Evolutionary conservation across 176 grass and related monocot genomes (phyloP).

Genomic region (Rhipidocladum racemiflorum): DNA sequence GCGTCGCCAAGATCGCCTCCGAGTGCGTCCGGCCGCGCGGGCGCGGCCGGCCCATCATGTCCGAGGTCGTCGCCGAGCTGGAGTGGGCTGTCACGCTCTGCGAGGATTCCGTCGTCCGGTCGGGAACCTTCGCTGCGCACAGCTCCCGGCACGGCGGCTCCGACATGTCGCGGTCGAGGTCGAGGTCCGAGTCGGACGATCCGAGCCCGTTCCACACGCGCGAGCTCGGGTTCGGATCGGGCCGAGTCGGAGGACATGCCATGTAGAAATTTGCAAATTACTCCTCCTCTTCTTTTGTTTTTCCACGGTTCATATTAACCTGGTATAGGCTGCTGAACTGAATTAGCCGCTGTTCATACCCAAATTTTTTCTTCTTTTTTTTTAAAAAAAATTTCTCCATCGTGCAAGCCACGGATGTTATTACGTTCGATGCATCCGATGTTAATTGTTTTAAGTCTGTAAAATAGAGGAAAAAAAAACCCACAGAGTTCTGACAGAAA

Average conservation of each 20-base stretch:
- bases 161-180: conserved; percentile 40
- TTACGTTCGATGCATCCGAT: conserved; percentile 13
- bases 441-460: conserved; percentile 24
- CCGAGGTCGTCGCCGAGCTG: conserved; percentile 64
- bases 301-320: no score
- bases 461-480: background rate
- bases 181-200: conserved; percentile 50
- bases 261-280: conserved; percentile 24
- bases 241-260: background rate
- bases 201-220: conserved; percentile 36
- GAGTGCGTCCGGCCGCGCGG: conserved; percentile 66
- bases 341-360: conserved; percentile 49
- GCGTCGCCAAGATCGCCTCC: conserved; percentile 48
- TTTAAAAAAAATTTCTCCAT: background rate
- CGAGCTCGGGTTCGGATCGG: conserved; percentile 21
- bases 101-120: conserved; percentile 21
- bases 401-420: background rate
- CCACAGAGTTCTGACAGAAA: background rate
- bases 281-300: background rate
- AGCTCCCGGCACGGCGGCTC: conserved; percentile 41
- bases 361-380: no score
- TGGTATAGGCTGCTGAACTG: conserved; percentile 17
- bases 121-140: background rate
- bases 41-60: conserved; percentile 61
- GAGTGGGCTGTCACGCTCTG: conserved; percentile 68